Percentiles rank a stretch among this genome's conserved stretches.
Evolutionary conservation across 1,139 yeast species (phyloP).

Genomic region (Magnusiomyces paraingens): DNA sequence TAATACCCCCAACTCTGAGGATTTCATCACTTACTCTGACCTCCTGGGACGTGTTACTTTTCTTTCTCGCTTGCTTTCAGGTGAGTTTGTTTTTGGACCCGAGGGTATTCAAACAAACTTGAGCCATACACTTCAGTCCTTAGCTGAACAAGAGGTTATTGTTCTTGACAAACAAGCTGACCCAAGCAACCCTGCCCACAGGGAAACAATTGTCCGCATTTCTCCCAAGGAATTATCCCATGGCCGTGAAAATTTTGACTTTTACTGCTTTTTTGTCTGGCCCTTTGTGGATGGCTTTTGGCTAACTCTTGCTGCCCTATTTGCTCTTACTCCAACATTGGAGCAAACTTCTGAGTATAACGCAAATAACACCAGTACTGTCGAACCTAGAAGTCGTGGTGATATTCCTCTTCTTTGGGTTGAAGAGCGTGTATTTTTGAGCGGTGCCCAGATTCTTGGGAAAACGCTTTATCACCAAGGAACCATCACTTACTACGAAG

Average conservation of each 20-base stretch:
- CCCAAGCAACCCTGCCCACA: neutral
- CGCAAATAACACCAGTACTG: neutral
- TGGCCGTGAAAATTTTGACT: constrained; percentile 36
- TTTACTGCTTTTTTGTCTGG: constrained; percentile 40
- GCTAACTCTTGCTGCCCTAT: constrained; percentile 36
- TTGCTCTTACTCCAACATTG: constrained; percentile 31
- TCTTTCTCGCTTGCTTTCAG: constrained; percentile 34
- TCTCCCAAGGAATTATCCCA: constrained; percentile 25
- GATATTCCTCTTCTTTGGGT: constrained; percentile 24
- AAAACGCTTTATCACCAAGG: constrained; percentile 40
- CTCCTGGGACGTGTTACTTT: constrained; percentile 30
- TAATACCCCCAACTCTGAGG: constrained; percentile 6
- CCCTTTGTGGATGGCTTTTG: constrained; percentile 42
- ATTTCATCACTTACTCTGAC: constrained; percentile 19
- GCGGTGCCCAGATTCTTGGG: constrained; percentile 35
- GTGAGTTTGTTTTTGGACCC: constrained; percentile 38
- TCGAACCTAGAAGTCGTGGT: neutral
- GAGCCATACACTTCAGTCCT: constrained; percentile 28
- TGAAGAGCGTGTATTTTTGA: constrained; percentile 31
- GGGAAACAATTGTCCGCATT: constrained; percentile 10
- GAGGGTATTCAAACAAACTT: constrained; percentile 35
- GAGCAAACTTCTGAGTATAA: constrained; percentile 11
- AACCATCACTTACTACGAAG: constrained; percentile 37
- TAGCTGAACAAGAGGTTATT: constrained; percentile 31
- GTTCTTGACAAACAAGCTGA: constrained; percentile 12